A percentile compares a stretch with the other conserved stretches of the same genome.
Conservation (phyloP, 208 protist species). For the Leishmania guyanensis region DNA sequence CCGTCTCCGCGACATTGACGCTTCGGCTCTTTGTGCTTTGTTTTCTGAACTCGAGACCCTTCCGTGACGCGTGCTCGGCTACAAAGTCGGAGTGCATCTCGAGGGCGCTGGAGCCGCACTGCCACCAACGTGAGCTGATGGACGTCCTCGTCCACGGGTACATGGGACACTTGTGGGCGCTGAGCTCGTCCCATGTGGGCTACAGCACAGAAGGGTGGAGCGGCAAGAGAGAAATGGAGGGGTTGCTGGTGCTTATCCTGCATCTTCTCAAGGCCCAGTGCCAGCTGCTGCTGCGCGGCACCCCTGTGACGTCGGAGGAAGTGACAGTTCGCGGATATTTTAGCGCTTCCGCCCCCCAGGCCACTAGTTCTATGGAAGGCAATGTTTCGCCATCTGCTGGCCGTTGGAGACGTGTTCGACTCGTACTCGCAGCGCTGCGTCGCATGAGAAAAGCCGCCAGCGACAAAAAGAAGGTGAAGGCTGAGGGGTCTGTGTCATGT, state of each 20-base stretch:
- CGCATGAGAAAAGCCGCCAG: slow-evolving; percentile 11
- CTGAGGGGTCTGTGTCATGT: neutral
- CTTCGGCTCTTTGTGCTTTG: slow-evolving; percentile 63
- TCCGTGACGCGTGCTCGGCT: slow-evolving; percentile 33
- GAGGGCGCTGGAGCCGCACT: slow-evolving; percentile 39
- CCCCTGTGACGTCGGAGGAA: slow-evolving; percentile 20
- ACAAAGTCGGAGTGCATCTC: slow-evolving; percentile 32
- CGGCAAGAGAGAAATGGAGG: slow-evolving; percentile 32
- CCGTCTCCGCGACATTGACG: slow-evolving; percentile 52
- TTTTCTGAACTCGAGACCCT: slow-evolving; percentile 39
- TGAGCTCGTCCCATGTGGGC: slow-evolving; percentile 20
- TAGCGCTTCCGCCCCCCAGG: slow-evolving; percentile 17
- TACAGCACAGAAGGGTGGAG: slow-evolving; percentile 29
- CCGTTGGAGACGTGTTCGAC: slow-evolving; percentile 24
- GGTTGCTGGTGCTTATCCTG: slow-evolving; percentile 34
- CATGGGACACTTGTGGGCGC: slow-evolving; percentile 37
- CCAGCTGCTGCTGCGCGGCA: slow-evolving; percentile 32
- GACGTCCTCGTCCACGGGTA: slow-evolving; percentile 49
- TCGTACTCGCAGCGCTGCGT: slow-evolving; percentile 12
- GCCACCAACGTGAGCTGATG: slow-evolving; percentile 60
- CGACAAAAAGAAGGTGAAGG: neutral
- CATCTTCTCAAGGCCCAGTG: slow-evolving; percentile 36
- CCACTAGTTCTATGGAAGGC: neutral
- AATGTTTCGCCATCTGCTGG: neutral
- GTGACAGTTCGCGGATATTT: slow-evolving; percentile 34